A percentile compares a stretch with the other conserved stretches of the same genome.
phyloP scores from a whole-genome alignment of 129 eudicot genomes.

The Helianthus annuus region HanXRQr2.0-SUNRISE NC_035446.2:159292943-159293442 shows the following conservation, averaged over 20 bases:
- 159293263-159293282: too few relatives aligned
- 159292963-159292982: slow-evolving; percentile 3
- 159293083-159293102: not conserved
- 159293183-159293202: not conserved
- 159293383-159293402: too few relatives aligned
- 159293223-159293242: not conserved
- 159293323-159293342: too few relatives aligned
- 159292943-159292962: slow-evolving; percentile 12
- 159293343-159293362: too few relatives aligned
- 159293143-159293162: slow-evolving; percentile 28
- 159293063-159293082: slow-evolving; percentile 30
- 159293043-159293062: slow-evolving; percentile 24
- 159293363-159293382: too few relatives aligned
- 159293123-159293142: slow-evolving; percentile 21
- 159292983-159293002: slow-evolving; percentile 23
- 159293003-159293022: slow-evolving; percentile 15
- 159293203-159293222: not conserved
- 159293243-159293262: too few relatives aligned
- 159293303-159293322: too few relatives aligned
- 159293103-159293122: slow-evolving; percentile 17
- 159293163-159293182: not conserved
- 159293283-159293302: too few relatives aligned
- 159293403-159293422: too few relatives aligned
- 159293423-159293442: too few relatives aligned
- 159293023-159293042: slow-evolving; percentile 33